Evolutionary conservation across 129 eudicot species (phyloP), one percentile per base, ranked within the genome.

Genomic region (Artemisia argyi): DNA sequence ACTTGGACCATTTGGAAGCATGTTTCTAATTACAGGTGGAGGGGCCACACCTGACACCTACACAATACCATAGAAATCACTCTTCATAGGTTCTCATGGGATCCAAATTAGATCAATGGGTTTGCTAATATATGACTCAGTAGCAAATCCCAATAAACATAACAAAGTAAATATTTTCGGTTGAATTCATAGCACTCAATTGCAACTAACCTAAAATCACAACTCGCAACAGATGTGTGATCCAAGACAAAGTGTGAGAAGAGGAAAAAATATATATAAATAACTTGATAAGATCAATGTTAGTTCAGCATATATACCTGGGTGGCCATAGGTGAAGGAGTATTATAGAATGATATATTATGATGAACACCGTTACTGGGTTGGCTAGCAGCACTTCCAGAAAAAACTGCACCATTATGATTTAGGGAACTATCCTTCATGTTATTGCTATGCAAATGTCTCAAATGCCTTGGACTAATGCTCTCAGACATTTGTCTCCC

Each of bases 11-110:
- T 82, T 88, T 77, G 73, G 85, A 46, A 78, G 90, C 69, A 87
- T 75, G 73, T 95, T 88, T 80, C 93, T 88, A 69, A 86, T 88
- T 58, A 95, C 58, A 13, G 97, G 97, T 20, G 97, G 99, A 20
- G 99, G 99, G 79, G 92, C 91, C 69, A 88, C 80, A 66, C 87
- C 96, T 78, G 99, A 95, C 80, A 82, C 52, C 99, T 95, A 87
- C 73, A 85, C 67, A 50, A 82, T 79, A 60, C 20, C 66, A 61
- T 10, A 59, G 32, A 14, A 24, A 12, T 12, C 32, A 61, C 0
- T 1, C 70, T 24, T 39, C 46, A 39, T 39, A 39, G 46, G 46
- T 7, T 39, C 10, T 39, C 46, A 39, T 39, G 46, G 46, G 46
- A 39, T 39, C 46, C 46, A 39, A 39, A 39, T 11, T 39, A 39